Evolutionary conservation across 2,329 filamentous ascomycete species (phyloP).

Genomic region (Cladophialophora exuberans): DNA sequence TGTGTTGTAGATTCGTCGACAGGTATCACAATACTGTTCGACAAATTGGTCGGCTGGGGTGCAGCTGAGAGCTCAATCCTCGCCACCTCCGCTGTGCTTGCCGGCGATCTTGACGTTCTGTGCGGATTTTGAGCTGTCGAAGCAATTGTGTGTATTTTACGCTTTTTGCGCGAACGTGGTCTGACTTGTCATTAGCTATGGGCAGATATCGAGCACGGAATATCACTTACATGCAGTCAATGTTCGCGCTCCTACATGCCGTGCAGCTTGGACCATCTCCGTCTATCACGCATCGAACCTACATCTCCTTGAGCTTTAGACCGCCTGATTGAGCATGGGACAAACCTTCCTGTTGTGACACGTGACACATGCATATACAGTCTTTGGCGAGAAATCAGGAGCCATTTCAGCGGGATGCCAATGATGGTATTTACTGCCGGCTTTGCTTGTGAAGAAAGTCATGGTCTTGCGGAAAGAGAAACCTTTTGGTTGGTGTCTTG

Average conservation of each 20-base stretch:
- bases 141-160: neutral
- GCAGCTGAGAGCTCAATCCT: neutral
- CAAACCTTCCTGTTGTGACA: slow-evolving; percentile 3
- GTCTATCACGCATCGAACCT: slow-evolving; percentile 2
- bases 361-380: slow-evolving; percentile 4
- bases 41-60: slow-evolving; percentile 1
- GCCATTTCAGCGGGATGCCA: neutral
- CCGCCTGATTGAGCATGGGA: neutral
- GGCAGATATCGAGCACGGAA: slow-evolving; percentile 1
- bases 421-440: slow-evolving; percentile 1
- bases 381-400: neutral
- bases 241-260: slow-evolving; percentile 1
- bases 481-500: neutral
- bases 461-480: neutral
- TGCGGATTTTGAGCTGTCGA: slow-evolving; percentile 1
- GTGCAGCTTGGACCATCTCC: slow-evolving; percentile 1
- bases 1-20: slow-evolving; percentile 2
- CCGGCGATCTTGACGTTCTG: neutral
- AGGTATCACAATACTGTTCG: neutral
- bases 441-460: neutral
- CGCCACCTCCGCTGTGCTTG: neutral
- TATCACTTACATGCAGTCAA: slow-evolving; percentile 4
- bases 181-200: neutral
- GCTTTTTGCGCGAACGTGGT: slow-evolving; percentile 4
- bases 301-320: neutral